Base-by-base conservation (phyloP, 2,329 filamentous ascomycete species). In the Botryosphaeria dothidea region DNA sequence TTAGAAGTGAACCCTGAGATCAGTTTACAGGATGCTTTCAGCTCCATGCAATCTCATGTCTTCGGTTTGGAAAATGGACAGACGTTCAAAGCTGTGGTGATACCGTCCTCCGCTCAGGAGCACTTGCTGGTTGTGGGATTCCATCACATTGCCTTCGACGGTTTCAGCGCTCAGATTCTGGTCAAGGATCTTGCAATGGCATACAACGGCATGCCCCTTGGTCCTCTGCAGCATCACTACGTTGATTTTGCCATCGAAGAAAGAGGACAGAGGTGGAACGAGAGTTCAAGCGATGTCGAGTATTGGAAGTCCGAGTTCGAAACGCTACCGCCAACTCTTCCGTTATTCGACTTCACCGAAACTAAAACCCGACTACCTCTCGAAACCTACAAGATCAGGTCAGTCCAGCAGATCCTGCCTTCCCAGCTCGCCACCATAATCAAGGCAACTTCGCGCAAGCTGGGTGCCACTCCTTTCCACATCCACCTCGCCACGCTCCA, bases 71-170 rank as follows among this genome's bases (percentile, higher is more conserved):
- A 72, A 15, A 68, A 68, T 7, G 78, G 80, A 9, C 69, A 80
- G 4, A 60, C 69, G 2, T 61, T 81, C 5, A 69, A 72, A 5
- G 68, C 81, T 3, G 61, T 69, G 3, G 69, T 83, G 1, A 69
- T 84, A 3, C 70, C 77, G 0, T 69, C 73, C 11, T 74, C 73
- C 0, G 66, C 71, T 1, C 71, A 70, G 0, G 62, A 67, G 1
- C 79, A 83, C 65, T 79, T 73, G 67, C 65, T 85, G 3, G 43
- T 86, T 0, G 52, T 86, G 4, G 72, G 73, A 1, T 77, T 75
- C 51, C 83, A 85, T 65, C 83, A 85, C 67, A 84, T 86, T 41
- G 71, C 76, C 36, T 78, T 86, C 75, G 84, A 86, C 66, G 82
- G 80, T 0, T 66, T 79, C 41, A 82, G 81, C 49, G 77, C 77